Percentiles rank a stretch among this genome's conserved stretches.
Evolutionary conservation across 495 filamentous ascomycete genomes (phyloP).

Genomic region (Talaromyces adpressus): DNA sequence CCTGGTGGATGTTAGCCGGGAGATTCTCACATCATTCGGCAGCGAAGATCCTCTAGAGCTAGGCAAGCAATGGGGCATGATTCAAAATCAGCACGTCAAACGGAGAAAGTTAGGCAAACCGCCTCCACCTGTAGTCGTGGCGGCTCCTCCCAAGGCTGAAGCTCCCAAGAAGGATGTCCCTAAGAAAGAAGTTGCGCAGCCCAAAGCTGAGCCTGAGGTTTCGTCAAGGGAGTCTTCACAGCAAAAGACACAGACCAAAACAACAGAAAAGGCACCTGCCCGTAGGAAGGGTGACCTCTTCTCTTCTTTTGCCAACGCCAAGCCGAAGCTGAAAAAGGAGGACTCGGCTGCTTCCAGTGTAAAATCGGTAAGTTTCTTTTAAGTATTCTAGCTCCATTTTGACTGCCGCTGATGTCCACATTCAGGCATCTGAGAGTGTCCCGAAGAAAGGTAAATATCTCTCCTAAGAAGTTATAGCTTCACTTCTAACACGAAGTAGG

Average conservation of each 20-base stretch:
- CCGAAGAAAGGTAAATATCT: background rate
- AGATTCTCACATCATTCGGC: slow-evolving; percentile 44
- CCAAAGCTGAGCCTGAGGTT: background rate
- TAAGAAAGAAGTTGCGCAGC: background rate
- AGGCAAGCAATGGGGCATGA: slow-evolving; percentile 59
- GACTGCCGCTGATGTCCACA: background rate
- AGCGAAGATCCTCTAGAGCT: slow-evolving; percentile 57
- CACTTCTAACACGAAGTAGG: slow-evolving; percentile 14
- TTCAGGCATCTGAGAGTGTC: background rate
- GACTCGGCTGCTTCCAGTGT: slow-evolving; percentile 30
- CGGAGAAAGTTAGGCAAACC: slow-evolving; percentile 13
- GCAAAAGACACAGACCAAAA: slow-evolving; percentile 1
- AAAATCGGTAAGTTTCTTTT: slow-evolving; percentile 26
- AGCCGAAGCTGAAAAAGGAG: slow-evolving; percentile 52
- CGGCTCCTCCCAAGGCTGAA: slow-evolving; percentile 20
- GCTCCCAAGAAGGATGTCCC: slow-evolving; percentile 16
- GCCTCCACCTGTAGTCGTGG: slow-evolving; percentile 18
- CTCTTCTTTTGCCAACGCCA: slow-evolving; percentile 77
- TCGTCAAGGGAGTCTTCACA: slow-evolving; percentile 2
- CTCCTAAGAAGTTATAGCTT: slow-evolving; percentile 1
- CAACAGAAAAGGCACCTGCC: background rate
- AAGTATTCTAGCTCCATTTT: background rate
- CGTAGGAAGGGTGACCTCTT: slow-evolving; percentile 60
- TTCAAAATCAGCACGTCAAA: slow-evolving; percentile 56
- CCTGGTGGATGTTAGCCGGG: slow-evolving; percentile 59